Base-by-base conservation (phyloP, 2,329 filamentous ascomycete species). In the Trichophyton simii region DNA sequence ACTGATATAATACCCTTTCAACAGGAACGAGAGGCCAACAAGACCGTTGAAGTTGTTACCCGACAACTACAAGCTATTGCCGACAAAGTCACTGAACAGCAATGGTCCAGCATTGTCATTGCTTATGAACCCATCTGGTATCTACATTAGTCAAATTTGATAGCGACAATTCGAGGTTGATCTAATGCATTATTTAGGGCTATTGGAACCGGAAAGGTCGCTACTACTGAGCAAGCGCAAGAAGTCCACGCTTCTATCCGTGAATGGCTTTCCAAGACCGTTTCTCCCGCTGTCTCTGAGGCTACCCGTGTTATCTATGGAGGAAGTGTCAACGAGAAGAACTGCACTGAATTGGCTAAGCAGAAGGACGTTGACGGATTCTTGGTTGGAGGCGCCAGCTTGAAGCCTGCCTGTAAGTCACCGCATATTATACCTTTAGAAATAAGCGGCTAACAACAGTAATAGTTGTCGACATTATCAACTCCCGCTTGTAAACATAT, bases 41-140 rank as follows among this genome's bases (percentile, higher is more conserved):
- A 89, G 81, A 97, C 92, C 66, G 87, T 95, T 72, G 84, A 89
- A 15, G 74, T 78, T 42, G 76, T 78, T 57, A 94, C 88, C 69
- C 79, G 78, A 67, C 94, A 99, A 82, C 84, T 99, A 70, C 83
- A 85, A 66, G 91, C 91, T 67, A 89, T 92, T 66, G 83, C 84
- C 61, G 86, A 91, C 75, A 77, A 79, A 70, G 72, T 80, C 65
- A 72, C 68, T 67, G 81, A 87, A 80, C 79, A 84, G 70, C 89
- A 96, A 80, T 99, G 94, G 94, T 83, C 81, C 72, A 94, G 94
- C 81, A 84, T 99, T 67, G 94, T 99, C 74, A 83, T 99, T 71
- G 94, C 94, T 72, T 99, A 99, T 79, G 94, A 99, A 84, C 94
- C 94, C 72, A 95, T 99, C 82, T 99, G 94, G 92, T 91, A 85